A percentile compares a stretch with the other conserved stretches of the same genome.
These are phyloP conservation scores for Dryas drummondii DNA, from an alignment of 306 rosid genomes.

Conservation along the genomic window DNA sequence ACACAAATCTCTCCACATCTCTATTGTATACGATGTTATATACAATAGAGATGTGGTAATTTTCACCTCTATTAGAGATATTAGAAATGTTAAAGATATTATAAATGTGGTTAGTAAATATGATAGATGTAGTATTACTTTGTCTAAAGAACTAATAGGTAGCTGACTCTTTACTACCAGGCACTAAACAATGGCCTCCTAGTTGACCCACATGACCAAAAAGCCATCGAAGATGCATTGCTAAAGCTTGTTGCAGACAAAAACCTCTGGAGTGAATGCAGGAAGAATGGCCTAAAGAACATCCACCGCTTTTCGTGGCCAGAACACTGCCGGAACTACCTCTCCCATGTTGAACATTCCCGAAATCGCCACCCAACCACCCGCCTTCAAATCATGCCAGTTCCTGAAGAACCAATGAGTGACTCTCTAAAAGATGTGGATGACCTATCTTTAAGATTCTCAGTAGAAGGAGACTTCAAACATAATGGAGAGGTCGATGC, in stretches of 20 bases:
- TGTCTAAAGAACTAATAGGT: conserved; percentile 7
- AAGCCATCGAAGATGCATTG: conserved; percentile 73
- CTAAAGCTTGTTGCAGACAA: conserved; percentile 76
- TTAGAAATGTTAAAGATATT: too few relatives aligned
- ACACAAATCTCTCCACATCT: too few relatives aligned
- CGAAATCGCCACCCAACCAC: conserved; percentile 57
- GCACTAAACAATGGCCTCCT: conserved; percentile 71
- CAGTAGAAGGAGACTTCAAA: conserved; percentile 60
- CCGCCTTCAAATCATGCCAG: conserved; percentile 56
- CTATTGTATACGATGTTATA: too few relatives aligned
- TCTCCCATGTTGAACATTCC: conserved; percentile 68
- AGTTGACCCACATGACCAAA: conserved; percentile 80
- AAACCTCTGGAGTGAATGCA: conserved; percentile 75
- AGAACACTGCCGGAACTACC: conserved; percentile 81
- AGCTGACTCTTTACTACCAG: conserved; percentile 31
- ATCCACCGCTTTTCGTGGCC: conserved; percentile 85
- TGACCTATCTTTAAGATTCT: conserved; percentile 72
- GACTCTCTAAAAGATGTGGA: conserved; percentile 75
- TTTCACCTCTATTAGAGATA: background rate
- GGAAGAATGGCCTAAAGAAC: conserved; percentile 70
- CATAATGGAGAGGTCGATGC: conserved; percentile 48
- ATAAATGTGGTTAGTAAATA: background rate
- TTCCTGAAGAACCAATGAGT: conserved; percentile 70
- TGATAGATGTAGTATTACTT: background rate
- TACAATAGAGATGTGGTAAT: too few relatives aligned